phyloP scores from a whole-genome alignment of 2,329 filamentous ascomycete species.

The Nemania serpens region DNA sequence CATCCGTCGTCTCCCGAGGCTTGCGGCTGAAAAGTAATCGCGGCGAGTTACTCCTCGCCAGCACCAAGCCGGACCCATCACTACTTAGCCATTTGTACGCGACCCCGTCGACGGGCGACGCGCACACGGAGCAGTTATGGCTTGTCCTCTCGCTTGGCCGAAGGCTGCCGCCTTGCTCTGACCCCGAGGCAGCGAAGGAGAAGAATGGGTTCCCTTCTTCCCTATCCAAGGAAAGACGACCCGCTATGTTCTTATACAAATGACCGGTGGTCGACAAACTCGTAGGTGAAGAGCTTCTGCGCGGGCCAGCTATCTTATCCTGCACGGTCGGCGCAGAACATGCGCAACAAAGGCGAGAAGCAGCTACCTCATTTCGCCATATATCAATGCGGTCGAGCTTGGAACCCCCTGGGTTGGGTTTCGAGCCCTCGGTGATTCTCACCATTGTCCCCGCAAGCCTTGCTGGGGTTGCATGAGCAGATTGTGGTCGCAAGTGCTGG shows the following conservation, averaged over 20 bases:
- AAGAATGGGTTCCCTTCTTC: background rate
- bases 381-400: conserved; percentile 49
- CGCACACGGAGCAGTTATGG: conserved; percentile 26
- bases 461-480: conserved; percentile 4
- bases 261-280: background rate
- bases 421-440: background rate
- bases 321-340: conserved; percentile 38
- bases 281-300: background rate
- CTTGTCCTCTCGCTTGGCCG: background rate
- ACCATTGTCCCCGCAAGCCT: conserved; percentile 15
- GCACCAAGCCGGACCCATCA: conserved; percentile 26
- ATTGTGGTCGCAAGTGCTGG: background rate
- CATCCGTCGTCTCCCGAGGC: background rate
- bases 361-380: conserved; percentile 56
- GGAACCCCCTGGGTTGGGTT: conserved; percentile 5
- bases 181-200: background rate
- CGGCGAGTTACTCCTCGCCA: conserved; percentile 5
- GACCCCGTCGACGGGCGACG: conserved; percentile 24
- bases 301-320: background rate
- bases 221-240: background rate
- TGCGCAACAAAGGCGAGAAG: conserved; percentile 42
- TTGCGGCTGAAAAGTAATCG: conserved; percentile 2
- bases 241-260: conserved; percentile 4
- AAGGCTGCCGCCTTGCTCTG: background rate
- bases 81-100: conserved; percentile 20